Conservation (phyloP, 1,284 basidiomycete genomes). For the Amylostereum chailletii region DNA sequence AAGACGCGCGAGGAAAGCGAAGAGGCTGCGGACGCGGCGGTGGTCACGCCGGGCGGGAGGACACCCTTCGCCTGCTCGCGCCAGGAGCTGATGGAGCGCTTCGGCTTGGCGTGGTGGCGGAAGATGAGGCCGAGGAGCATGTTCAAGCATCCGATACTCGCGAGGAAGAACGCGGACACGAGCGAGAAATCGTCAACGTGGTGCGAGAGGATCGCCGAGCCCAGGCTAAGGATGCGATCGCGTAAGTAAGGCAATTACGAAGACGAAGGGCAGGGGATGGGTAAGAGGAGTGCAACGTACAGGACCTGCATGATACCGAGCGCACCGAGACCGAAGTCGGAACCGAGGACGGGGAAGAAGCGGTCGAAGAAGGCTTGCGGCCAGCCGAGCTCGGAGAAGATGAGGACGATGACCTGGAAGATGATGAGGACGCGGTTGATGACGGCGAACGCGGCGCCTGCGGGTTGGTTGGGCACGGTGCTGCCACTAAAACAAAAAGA, state of each 20-base stretch:
- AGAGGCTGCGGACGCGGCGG: not conserved
- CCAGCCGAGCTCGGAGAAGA: constrained; percentile 63
- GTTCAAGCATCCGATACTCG: constrained; percentile 78
- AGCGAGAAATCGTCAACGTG: constrained; percentile 73
- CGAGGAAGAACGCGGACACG: constrained; percentile 81
- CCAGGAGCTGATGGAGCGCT: constrained; percentile 57
- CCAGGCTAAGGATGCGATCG: constrained; percentile 35
- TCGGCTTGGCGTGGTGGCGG: constrained; percentile 51
- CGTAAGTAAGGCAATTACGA: not conserved
- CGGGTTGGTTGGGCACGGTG: constrained; percentile 80
- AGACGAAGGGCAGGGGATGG: constrained; percentile 1
- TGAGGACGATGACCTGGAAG: constrained; percentile 64
- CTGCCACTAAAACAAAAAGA: constrained; percentile 37
- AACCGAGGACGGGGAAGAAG: constrained; percentile 84
- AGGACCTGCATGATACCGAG: constrained; percentile 79
- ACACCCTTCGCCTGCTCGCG: constrained; percentile 43
- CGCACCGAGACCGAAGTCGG: constrained; percentile 71
- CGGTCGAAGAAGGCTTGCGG: constrained; percentile 64
- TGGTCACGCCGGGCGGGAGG: constrained; percentile 38
- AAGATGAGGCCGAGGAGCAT: constrained; percentile 70
- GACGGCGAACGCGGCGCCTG: constrained; percentile 82
- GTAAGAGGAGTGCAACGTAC: constrained; percentile 27
- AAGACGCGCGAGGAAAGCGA: too few relatives aligned
- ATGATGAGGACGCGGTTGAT: constrained; percentile 77
- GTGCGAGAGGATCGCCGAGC: constrained; percentile 75